Evolutionary conservation across 352 stramenopile species (phyloP).

Genomic region (Globisporangium ultimum): DNA sequence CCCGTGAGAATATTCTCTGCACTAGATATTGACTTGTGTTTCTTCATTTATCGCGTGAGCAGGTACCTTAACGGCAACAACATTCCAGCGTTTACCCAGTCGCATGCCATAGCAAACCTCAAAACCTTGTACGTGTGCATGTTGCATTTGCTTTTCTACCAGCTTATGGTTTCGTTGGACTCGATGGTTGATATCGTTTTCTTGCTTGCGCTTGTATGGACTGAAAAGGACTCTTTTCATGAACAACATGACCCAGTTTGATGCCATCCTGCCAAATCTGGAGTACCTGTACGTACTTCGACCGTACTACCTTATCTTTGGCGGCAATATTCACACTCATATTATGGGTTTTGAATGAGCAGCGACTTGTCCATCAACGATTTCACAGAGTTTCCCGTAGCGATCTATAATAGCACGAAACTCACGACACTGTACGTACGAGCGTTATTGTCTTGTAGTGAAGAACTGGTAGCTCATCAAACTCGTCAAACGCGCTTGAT

Average conservation of each 20-base stretch:
- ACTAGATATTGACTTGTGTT: background rate
- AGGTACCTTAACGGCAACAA: background rate
- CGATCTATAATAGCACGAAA: constrained; percentile 7
- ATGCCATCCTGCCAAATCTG: constrained; percentile 5
- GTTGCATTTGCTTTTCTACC: background rate
- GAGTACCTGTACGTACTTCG: constrained; percentile 2
- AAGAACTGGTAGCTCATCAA: too few relatives aligned
- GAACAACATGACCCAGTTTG: constrained; percentile 6
- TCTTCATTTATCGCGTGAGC: background rate
- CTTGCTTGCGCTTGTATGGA: background rate
- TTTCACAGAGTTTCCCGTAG: background rate
- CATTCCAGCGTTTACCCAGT: background rate
- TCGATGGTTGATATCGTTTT: background rate
- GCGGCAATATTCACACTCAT: background rate
- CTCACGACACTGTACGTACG: constrained; percentile 6
- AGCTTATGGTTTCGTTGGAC: background rate
- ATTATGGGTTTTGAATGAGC: background rate
- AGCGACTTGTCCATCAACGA: constrained; percentile 3
- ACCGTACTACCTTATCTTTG: background rate
- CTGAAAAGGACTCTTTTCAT: background rate
- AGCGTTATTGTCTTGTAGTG: background rate
- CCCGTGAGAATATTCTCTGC: too few relatives aligned
- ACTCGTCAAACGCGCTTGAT: background rate
- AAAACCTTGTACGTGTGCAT: constrained; percentile 1
- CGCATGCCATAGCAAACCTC: background rate